Evolutionary conservation across 2,329 filamentous ascomycete genomes (phyloP).

Genomic region (Fusarium sp.): DNA sequence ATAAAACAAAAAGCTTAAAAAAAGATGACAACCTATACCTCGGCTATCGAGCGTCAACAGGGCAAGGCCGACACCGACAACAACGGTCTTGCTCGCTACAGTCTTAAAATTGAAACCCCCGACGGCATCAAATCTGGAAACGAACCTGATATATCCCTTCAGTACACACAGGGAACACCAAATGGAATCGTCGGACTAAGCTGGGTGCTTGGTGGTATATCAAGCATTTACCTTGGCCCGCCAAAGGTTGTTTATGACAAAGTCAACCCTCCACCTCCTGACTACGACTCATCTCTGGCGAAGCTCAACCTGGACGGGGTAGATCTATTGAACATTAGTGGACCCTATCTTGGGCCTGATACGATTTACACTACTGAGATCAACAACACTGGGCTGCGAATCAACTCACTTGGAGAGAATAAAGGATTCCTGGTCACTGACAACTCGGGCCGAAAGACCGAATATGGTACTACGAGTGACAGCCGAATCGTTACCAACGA

Average conservation of each 20-base stretch:
- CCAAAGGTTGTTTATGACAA: background rate
- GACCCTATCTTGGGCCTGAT: background rate
- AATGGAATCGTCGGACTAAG: background rate
- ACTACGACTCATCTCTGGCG: background rate
- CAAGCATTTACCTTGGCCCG: background rate
- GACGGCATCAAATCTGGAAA: background rate
- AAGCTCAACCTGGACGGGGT: background rate
- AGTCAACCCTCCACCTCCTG: background rate
- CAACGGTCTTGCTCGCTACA: background rate
- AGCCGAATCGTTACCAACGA: background rate
- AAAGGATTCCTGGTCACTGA: background rate
- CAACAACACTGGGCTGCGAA: background rate
- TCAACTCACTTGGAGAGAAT: background rate
- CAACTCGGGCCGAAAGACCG: background rate
- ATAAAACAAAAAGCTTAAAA: too few species aligned
- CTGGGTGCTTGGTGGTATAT: background rate
- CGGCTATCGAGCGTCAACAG: background rate
- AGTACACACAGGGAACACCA: background rate
- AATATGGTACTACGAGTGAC: background rate
- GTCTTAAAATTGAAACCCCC: background rate
- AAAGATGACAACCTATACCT: too few species aligned
- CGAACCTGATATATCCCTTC: background rate
- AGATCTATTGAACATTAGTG: background rate
- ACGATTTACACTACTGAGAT: background rate
- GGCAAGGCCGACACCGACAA: background rate